Evolutionary conservation across 2,329 filamentous ascomycete genomes (phyloP), one percentile per base, ranked within the genome.

Genomic region (Aspergillus nomiae): DNA sequence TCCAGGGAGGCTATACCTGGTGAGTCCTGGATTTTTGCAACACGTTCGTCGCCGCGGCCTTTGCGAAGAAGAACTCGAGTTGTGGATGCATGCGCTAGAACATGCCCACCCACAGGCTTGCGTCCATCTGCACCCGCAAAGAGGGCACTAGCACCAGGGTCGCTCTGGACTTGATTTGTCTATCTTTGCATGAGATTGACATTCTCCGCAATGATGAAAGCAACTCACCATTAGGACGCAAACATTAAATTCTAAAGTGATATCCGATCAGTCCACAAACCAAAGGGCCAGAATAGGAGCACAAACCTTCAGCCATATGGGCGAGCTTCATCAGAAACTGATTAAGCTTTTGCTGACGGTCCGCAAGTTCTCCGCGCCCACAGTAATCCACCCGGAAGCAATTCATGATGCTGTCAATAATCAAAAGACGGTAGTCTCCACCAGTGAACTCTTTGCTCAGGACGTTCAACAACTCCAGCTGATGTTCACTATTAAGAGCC

Each of bases 161-260:
- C 89, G 62, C 86, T 89, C 77, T 90, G 88, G 41, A 91, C 89
- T 77, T 91, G 89, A 67, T 90, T 91, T 59, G 89, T 90, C 86
- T 51, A 34, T 11, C 28, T 51, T n/a, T 32, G 19, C 19, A 14
- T 51, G 48, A 51, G 28, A 51, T 51, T 32, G 48, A 24, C 28
- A 51, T 21, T 28, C 28, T 30, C 12, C 21, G 5, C 21, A 14
- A 48, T 21, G 10, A 19, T 3, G 8, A 24, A 24, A 36, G 19
- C 24, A 12, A 61, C 71, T 65, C 73, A 86, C 85, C 84, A 89
- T 86, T 63, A 89, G 78, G 56, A 88, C 86, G 56, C 85, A 86
- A 63, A 90, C 80, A 70, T 90, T 91, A 79, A 90, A 91, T 70
- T 90, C 88, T 83, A 56, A 28, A 62, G 38, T 14, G 63, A 19